A percentile compares a stretch with the other conserved stretches of the same genome.
These are phyloP conservation scores for Rhizophora apiculata DNA, from an alignment of 345 rosid genomes.

Conservation along the genomic window DNA sequence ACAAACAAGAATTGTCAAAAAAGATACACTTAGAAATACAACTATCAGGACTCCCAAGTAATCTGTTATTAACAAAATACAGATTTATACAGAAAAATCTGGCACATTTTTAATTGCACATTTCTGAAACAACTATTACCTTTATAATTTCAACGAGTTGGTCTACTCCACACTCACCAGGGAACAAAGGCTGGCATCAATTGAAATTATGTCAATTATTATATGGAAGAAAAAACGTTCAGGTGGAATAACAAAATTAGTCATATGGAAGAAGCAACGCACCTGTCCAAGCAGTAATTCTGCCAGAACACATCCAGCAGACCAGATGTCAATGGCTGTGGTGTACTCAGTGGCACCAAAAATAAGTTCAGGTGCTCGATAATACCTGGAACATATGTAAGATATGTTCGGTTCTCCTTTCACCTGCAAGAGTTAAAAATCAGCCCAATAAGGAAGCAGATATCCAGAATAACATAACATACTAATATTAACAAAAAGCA, in stretches of 20 bases:
- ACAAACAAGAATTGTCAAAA: background rate
- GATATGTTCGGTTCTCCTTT: constrained; percentile 96
- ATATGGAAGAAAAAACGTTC: background rate
- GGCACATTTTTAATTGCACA: background rate
- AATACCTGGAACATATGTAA: constrained; percentile 95
- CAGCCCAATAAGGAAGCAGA: background rate
- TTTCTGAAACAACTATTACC: constrained; percentile 39
- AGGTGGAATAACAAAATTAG: background rate
- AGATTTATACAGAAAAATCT: constrained; percentile 1
- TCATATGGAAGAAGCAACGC: constrained; percentile 3
- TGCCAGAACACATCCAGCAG: constrained; percentile 94
- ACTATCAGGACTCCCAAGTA: background rate
- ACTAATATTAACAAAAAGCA: background rate
- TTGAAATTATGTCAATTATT: constrained; percentile 12
- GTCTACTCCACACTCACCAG: constrained; percentile 97
- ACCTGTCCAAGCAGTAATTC: constrained; percentile 97
- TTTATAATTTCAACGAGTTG: constrained; percentile 97
- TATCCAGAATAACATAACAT: background rate
- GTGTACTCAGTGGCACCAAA: constrained; percentile 98
- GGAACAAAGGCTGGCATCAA: constrained; percentile 76
- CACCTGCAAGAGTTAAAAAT: constrained; percentile 50
- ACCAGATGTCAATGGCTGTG: constrained; percentile 96
- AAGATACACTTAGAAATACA: background rate
- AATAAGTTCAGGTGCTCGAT: constrained; percentile 96
- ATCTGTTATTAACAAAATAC: background rate